Percentiles rank a stretch among this genome's conserved stretches.
These are phyloP conservation scores for Fusarium tjaetaba DNA, from an alignment of 2,329 filamentous ascomycete genomes.

Conservation along the genomic window DNA sequence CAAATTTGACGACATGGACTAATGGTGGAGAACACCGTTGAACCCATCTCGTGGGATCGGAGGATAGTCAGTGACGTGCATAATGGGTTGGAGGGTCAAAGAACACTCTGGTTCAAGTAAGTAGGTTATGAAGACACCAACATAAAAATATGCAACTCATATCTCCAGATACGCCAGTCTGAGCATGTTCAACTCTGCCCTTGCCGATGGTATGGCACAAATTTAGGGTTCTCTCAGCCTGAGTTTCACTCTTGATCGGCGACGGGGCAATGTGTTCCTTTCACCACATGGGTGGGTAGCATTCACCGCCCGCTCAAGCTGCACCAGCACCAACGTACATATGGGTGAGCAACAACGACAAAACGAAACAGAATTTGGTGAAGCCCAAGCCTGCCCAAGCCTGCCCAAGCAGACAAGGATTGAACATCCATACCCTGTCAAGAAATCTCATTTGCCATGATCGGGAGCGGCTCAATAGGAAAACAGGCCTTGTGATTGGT, in stretches of 20 bases:
- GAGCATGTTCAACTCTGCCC: not conserved
- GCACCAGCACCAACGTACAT: constrained; percentile 15
- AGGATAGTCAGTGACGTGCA: constrained; percentile 18
- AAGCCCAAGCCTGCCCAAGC: constrained; percentile 8
- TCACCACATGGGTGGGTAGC: constrained; percentile 1
- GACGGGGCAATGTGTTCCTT: not conserved
- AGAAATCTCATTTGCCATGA: not conserved
- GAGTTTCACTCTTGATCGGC: not conserved
- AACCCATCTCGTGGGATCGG: constrained; percentile 6
- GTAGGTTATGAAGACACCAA: not conserved
- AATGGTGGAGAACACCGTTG: constrained; percentile 24
- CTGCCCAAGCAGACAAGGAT: constrained; percentile 4
- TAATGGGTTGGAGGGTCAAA: not conserved
- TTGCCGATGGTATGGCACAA: not conserved
- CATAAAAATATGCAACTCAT: not conserved
- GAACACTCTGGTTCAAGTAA: not conserved
- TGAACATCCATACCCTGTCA: constrained; percentile 12
- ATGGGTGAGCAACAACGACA: constrained; percentile 3
- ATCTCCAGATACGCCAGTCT: not conserved
- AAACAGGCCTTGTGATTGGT: not conserved
- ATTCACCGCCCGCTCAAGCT: constrained; percentile 20
- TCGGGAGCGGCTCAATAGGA: not conserved
- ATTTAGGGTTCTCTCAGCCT: not conserved
- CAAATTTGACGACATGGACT: constrained; percentile 6
- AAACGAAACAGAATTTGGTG: constrained; percentile 19